These are phyloP conservation scores for Tilletia setariae DNA, from an alignment of 1,284 basidiomycete species.

Conservation along the genomic window DNA sequence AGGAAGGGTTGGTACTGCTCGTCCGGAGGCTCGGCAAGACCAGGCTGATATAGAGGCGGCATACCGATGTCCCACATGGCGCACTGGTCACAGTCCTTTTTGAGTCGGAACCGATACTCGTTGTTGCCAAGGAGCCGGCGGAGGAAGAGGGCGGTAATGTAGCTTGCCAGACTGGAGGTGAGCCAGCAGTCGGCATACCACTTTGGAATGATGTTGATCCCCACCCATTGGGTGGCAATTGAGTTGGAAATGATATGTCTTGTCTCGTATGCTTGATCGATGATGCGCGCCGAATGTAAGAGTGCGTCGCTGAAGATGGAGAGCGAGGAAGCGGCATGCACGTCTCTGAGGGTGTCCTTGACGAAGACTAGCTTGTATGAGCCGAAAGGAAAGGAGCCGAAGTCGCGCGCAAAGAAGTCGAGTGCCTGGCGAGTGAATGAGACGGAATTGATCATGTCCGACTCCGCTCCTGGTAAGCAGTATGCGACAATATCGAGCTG, in stretches of 20 bases:
- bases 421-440: conserved; percentile 80
- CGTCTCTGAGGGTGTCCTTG: conserved; percentile 66
- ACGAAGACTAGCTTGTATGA: conserved; percentile 97
- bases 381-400: conserved; percentile 87
- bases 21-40: conserved; percentile 66
- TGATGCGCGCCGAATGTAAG: conserved; percentile 79
- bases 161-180: conserved; percentile 83
- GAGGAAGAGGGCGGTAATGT: conserved; percentile 84
- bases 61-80: conserved; percentile 80
- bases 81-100: conserved; percentile 95
- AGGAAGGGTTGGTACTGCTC: conserved; percentile 64
- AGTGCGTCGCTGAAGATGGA: conserved; percentile 78
- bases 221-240: conserved; percentile 91
- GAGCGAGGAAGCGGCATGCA: conserved; percentile 80
- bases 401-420: conserved; percentile 86
- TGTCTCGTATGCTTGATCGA: conserved; percentile 90
- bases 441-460: conserved; percentile 67
- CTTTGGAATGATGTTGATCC: conserved; percentile 92
- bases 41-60: conserved; percentile 90
- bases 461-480: conserved; percentile 78
- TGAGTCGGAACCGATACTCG: conserved; percentile 91
- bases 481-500: conserved; percentile 77
- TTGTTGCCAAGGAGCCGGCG: conserved; percentile 88
- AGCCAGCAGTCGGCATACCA: conserved; percentile 96
- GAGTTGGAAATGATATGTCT: conserved; percentile 76